Evolutionary conservation across 371 early-diverging fungal species (phyloP).

Genomic region (Syncephalastrum contaminatum): DNA sequence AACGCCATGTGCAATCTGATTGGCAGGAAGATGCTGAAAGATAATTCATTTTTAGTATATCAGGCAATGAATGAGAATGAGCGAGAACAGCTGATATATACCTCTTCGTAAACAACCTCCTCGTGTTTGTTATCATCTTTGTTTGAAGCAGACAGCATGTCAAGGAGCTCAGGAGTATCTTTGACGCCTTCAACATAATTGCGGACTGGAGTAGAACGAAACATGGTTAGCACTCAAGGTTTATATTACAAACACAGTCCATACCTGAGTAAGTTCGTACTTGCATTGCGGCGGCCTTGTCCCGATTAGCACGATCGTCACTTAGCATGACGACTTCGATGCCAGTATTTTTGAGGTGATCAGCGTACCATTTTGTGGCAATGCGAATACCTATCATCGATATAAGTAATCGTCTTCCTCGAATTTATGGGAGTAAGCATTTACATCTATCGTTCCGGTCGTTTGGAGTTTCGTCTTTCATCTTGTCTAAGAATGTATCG

Average conservation of each 20-base stretch:
- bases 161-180: conserved; percentile 79
- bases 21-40: conserved; percentile 64
- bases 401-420: background rate
- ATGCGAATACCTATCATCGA: conserved; percentile 74
- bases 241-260: conserved; percentile 23
- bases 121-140: conserved; percentile 32
- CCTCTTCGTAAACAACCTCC: conserved; percentile 58
- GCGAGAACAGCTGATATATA: conserved; percentile 13
- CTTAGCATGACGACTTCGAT: conserved; percentile 76
- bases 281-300: conserved; percentile 58
- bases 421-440: background rate
- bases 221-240: conserved; percentile 2
- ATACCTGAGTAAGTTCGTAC: conserved; percentile 40
- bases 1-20: conserved; percentile 83
- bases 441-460: conserved; percentile 91
- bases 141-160: conserved; percentile 79
- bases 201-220: conserved; percentile 28
- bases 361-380: conserved; percentile 80
- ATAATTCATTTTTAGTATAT: background rate
- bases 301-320: conserved; percentile 85
- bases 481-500: conserved; percentile 82
- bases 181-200: conserved; percentile 51
- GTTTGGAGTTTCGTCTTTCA: conserved; percentile 84
- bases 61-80: background rate
- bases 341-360: conserved; percentile 58